phyloP scores from a whole-genome alignment of 495 filamentous ascomycete genomes.

The Penicillium taxi region DNA sequence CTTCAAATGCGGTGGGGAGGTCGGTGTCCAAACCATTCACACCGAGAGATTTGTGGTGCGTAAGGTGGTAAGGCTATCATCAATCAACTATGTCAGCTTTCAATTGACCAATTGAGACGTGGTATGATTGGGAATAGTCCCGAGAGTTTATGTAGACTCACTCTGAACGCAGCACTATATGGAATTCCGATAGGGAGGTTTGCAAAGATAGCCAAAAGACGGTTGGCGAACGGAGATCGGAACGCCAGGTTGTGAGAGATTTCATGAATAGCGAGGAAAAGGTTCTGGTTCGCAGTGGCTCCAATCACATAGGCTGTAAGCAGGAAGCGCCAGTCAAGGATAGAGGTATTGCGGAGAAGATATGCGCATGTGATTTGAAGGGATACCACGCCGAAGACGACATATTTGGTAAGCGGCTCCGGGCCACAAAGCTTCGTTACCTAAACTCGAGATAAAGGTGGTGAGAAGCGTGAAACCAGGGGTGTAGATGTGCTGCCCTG shows the following conservation, averaged over 20 bases:
- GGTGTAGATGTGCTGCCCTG: conserved; percentile 1
- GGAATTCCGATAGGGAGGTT: conserved; percentile 94
- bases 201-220: conserved; percentile 81
- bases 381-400: conserved; percentile 76
- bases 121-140: not conserved
- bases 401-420: conserved; percentile 90
- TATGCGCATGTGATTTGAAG: conserved; percentile 77
- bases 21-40: conserved; percentile 96
- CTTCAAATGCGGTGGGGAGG: conserved; percentile 86
- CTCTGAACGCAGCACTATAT: conserved; percentile 92
- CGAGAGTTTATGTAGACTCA: conserved; percentile 28
- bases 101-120: not conserved
- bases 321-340: conserved; percentile 78
- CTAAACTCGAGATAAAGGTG: conserved; percentile 35
- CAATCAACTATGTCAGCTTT: conserved; percentile 6
- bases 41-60: conserved; percentile 97
- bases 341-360: conserved; percentile 65
- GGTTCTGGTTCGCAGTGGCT: conserved; percentile 95
- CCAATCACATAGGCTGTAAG: conserved; percentile 85
- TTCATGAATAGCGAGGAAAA: conserved; percentile 98
- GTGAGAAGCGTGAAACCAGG: conserved; percentile 8
- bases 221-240: conserved; percentile 71
- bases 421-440: conserved; percentile 96
- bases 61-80: conserved; percentile 88
- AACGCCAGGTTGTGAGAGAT: conserved; percentile 98